Base-by-base conservation (phyloP, 345 rosid species). In the Corymbia maculata region DNA sequence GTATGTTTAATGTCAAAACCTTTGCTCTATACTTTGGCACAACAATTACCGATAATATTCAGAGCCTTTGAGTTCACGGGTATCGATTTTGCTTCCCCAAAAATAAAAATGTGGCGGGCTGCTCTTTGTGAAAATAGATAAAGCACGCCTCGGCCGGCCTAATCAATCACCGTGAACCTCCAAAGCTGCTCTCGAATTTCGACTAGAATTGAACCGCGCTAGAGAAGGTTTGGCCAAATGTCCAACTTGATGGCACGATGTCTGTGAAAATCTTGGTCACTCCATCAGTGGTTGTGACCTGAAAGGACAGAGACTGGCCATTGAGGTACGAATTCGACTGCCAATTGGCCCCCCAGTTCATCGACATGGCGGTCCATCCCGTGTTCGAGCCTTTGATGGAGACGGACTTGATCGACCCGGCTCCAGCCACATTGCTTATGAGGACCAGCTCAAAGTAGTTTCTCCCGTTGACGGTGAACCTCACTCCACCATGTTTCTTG, bases 301-400 rank as follows among this genome's bases (percentile, higher is more conserved):
- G 89, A 92, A 97, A 96, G 51, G 99, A 97, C 85, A 97, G 87
- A 42, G 98, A 90, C 89, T 97, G 99, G 4, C 95, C 97, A 49
- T 97, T 91, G 45, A 97, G 97, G 89, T 95, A 94, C 28, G 94
- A 89, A 88, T 97, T 97, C 13, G 99, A 96, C 89, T 97, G 99
- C 99, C 99, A 97, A 64, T 97, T 96, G 52, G 98, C 94, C 52
- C 99, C 99, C 99, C 99, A 95, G 79, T 97, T 97, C 68, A 98
- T 94, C 26, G 99, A 95, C 99, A 95, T 95, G 4, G 98, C 86
- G 89, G 91, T 89, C 99, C 99, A 97, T 8, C 92, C 92, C 1
- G 96, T 96, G 75, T 92, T 96, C 45, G 98, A 93, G 47, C 99
- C 98, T 91, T 95, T 96, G 21, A 97, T 92, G 28, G 93, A 95